Conservation (phyloP, 306 rosid genomes). For the Citrullus colocynthis region DNA sequence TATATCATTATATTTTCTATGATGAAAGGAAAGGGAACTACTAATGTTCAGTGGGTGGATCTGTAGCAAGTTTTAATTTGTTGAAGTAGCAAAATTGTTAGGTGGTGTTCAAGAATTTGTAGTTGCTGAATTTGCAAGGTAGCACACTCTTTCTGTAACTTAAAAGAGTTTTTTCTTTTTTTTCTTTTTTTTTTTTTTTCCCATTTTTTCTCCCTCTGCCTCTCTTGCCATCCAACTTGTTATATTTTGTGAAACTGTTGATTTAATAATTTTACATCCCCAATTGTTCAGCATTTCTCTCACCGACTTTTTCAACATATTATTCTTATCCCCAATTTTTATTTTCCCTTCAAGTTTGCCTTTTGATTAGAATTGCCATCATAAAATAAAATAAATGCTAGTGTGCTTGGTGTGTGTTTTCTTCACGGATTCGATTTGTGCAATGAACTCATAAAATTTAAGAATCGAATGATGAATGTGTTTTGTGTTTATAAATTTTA, state of each 20-base stretch:
- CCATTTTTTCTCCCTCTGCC: slow-evolving; percentile 8
- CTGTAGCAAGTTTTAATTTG: slow-evolving; percentile 23
- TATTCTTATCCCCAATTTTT: background rate
- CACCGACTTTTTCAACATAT: background rate
- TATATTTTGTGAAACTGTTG: slow-evolving; percentile 19
- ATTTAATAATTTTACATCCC: slow-evolving; percentile 19
- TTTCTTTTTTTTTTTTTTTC: background rate
- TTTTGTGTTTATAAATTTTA: background rate
- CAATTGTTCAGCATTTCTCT: slow-evolving; percentile 2
- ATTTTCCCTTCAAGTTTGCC: background rate
- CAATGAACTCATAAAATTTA: background rate
- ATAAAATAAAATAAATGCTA: background rate
- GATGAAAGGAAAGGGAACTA: slow-evolving; percentile 19
- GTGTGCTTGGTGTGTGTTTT: background rate
- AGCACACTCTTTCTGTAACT: slow-evolving; percentile 61
- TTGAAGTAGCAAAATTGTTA: slow-evolving; percentile 32
- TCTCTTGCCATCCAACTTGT: slow-evolving; percentile 26
- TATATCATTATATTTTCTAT: background rate
- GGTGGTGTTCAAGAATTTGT: slow-evolving; percentile 23
- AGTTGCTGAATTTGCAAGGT: slow-evolving; percentile 26
- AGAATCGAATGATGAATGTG: background rate
- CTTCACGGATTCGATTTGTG: background rate
- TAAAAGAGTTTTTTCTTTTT: slow-evolving; percentile 12
- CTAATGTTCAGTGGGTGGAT: slow-evolving; percentile 19
- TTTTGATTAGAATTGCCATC: background rate